These are phyloP conservation scores for Erythrophleum fordii DNA, from an alignment of 306 rosid species.

Conservation along the genomic window DNA sequence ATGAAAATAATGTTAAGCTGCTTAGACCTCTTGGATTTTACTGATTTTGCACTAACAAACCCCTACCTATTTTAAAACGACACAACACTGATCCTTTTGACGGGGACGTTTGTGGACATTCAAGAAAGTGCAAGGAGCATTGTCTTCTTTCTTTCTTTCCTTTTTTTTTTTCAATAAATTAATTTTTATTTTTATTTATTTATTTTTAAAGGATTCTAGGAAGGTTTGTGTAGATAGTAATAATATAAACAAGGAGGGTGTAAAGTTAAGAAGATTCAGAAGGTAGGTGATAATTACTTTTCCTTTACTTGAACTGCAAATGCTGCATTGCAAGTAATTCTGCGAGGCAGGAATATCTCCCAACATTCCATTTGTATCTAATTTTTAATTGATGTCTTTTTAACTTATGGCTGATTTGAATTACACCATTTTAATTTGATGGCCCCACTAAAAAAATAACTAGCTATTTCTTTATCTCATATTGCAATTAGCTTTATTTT, in stretches of 20 bases:
- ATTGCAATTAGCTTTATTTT: slow-evolving; percentile 17
- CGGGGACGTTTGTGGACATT: background rate
- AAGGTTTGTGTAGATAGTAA: background rate
- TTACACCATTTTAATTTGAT: background rate
- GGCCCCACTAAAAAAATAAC: background rate
- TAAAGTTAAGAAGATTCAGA: background rate
- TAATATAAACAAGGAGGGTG: too few species aligned
- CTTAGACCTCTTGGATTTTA: background rate
- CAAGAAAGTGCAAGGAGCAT: background rate
- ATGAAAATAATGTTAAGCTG: background rate
- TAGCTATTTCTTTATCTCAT: background rate
- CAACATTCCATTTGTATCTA: background rate
- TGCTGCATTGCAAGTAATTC: slow-evolving; percentile 22
- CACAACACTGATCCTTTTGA: background rate
- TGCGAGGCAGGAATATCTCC: background rate
- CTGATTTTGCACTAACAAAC: background rate
- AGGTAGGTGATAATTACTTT: background rate
- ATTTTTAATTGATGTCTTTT: background rate
- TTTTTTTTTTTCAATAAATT: too few species aligned
- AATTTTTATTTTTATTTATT: too few species aligned
- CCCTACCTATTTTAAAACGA: background rate
- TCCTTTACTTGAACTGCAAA: background rate
- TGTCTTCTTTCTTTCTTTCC: background rate
- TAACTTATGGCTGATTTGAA: background rate
- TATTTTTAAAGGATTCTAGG: too few species aligned